Base-by-base conservation (phyloP, 768 basidiomycete genomes). In the Boletus edulis region DNA sequence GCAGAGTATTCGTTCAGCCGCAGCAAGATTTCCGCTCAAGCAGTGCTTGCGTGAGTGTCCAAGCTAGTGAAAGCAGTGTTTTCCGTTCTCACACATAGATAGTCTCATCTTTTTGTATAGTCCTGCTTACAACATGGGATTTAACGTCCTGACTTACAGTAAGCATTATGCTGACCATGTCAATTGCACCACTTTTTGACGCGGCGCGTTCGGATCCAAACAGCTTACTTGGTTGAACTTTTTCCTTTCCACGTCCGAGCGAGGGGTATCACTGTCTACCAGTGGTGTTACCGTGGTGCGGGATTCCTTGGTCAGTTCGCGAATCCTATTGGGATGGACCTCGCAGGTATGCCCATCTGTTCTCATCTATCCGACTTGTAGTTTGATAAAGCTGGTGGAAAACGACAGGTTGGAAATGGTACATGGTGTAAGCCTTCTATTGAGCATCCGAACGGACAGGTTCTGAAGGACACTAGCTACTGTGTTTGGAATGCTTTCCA, bases 211-310 rank as follows among this genome's bases (percentile, higher is more conserved):
- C 17, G 5, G 18, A 41, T 6, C 17, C 10, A 31, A 38, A 37
- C 7, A 11, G 39, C 39, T 5, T 49, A 17, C 41, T 42, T 85
- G 56, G 83, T 85, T 18, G 84, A 86, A 59, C 64, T 86, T 32
- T 86, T 86, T 75, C 84, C 85, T 0, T 86, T 75, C 71, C 78
- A 82, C 56, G 76, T 77, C 31, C 81, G 85, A 55, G 78, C 84
- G 1, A 81, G 78, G 64, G 85, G 85, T 37, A 78, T 86, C 50
- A 70, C 83, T 5, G 62, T 85, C 24, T 85, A 81, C 72, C 82
- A 85, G 58, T 81, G 77, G 75, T 82, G 78, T 66, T 73, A 78
- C 43, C 78, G 83, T 13, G 67, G 74, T 4, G 54, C 24, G 10
- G 50, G 22, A 20, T 65, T 64, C 24, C 3, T 59, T 17, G 35